These are phyloP conservation scores for Podosphaera fusca DNA, from an alignment of 2,329 filamentous ascomycete species.

Conservation along the genomic window DNA sequence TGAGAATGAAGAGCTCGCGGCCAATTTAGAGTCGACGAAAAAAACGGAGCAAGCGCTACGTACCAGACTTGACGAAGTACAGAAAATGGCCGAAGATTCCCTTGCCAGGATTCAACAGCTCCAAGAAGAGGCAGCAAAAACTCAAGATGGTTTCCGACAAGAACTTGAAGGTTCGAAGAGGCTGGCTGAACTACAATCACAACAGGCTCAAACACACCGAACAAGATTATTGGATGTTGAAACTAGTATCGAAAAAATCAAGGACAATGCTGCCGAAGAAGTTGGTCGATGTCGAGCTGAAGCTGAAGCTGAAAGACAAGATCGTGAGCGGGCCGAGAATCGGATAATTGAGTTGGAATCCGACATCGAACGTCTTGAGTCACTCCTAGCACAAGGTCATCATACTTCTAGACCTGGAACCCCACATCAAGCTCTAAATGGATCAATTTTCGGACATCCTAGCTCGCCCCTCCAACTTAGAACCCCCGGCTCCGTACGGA, in stretches of 20 bases:
- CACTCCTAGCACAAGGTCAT: conserved; percentile 20
- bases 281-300: conserved; percentile 29
- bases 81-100: conserved; percentile 68
- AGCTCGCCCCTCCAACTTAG: conserved; percentile 31
- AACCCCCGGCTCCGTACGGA: conserved; percentile 31
- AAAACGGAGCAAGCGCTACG: conserved; percentile 62
- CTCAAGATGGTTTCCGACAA: conserved; percentile 68
- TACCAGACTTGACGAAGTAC: conserved; percentile 59
- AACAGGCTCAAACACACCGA: conserved; percentile 50
- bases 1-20: conserved; percentile 62
- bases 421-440: conserved; percentile 28
- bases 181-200: conserved; percentile 60
- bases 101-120: conserved; percentile 64
- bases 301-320: conserved; percentile 30
- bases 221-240: conserved; percentile 49
- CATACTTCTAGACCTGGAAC: conserved; percentile 33
- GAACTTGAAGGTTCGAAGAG: conserved; percentile 65
- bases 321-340: conserved; percentile 36
- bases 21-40: conserved; percentile 53
- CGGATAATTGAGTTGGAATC: conserved; percentile 42
- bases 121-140: conserved; percentile 57
- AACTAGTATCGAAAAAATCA: conserved; percentile 30
- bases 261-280: conserved; percentile 37
- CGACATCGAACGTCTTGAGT: conserved; percentile 34
- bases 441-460: conserved; percentile 27